phyloP scores from a whole-genome alignment of 345 rosid genomes.

The Pugionium dolabratum region DNA sequence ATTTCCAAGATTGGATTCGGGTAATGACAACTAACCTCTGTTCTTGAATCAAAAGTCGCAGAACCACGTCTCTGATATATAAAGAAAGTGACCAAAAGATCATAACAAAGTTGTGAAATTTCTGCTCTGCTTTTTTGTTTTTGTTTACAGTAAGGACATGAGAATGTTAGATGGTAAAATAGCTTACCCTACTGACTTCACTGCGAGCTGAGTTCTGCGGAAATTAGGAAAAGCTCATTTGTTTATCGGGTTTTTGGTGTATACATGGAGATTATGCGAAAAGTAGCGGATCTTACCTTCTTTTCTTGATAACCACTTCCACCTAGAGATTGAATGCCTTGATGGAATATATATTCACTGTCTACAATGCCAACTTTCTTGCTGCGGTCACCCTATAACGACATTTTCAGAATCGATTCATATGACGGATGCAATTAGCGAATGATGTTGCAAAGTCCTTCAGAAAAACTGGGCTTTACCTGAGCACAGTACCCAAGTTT shows the following conservation, averaged over 20 bases:
- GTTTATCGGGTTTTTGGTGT: background rate
- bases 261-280: background rate
- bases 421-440: background rate
- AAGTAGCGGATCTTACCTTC: slow-evolving; percentile 48
- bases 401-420: background rate
- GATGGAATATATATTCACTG: slow-evolving; percentile 80
- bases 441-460: background rate
- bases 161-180: background rate
- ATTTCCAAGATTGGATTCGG: background rate
- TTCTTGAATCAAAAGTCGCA: slow-evolving; percentile 37
- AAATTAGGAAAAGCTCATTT: slow-evolving; percentile 1
- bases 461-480: slow-evolving; percentile 45
- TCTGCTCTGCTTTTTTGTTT: background rate
- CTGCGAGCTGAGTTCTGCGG: slow-evolving; percentile 36
- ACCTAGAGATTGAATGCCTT: slow-evolving; percentile 88
- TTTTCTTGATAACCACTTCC: slow-evolving; percentile 51
- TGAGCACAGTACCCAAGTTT: slow-evolving; percentile 98
- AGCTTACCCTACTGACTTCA: slow-evolving; percentile 20
- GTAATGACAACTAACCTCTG: slow-evolving; percentile 28
- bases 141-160: background rate
- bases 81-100: background rate
- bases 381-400: slow-evolving; percentile 79
- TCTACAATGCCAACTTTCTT: slow-evolving; percentile 91
- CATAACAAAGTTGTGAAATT: background rate
- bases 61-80: slow-evolving; percentile 32